These are phyloP conservation scores for Tetracentron sinense DNA, from an alignment of 164 flowering plant genomes.

Conservation along the genomic window DNA sequence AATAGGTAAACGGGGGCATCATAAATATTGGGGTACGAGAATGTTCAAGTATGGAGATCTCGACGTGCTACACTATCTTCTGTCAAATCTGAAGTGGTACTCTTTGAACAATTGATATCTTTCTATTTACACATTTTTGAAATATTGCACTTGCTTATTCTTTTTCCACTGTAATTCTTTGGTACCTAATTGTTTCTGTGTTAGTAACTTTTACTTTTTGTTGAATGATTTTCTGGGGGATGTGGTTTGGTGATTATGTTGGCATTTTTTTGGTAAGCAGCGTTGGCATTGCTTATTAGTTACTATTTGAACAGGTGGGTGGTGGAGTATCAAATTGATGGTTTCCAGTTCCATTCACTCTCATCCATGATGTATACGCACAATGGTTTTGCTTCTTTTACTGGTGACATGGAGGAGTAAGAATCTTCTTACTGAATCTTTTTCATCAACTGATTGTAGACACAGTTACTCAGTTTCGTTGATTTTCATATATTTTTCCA, in stretches of 20 bases:
- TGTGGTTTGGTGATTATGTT: constrained; percentile 2
- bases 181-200: neutral
- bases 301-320: constrained; percentile 75
- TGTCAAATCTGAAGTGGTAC: constrained; percentile 94
- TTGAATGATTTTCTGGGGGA: neutral
- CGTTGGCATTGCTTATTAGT: constrained; percentile 4
- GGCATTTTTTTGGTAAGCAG: neutral
- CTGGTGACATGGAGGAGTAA: constrained; percentile 95
- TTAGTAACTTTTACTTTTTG: neutral
- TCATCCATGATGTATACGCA: constrained; percentile 95
- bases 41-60: constrained; percentile 92
- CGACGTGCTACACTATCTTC: constrained; percentile 88
- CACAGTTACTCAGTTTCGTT: neutral
- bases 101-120: constrained; percentile 7
- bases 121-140: neutral
- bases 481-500: neutral
- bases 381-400: constrained; percentile 95
- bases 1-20: constrained; percentile 90
- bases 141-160: neutral
- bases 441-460: neutral
- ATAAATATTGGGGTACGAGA: constrained; percentile 96
- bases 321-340: constrained; percentile 87
- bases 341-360: constrained; percentile 93
- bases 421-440: constrained; percentile 15
- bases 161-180: neutral